Evolutionary conservation across 1,284 basidiomycete genomes (phyloP), one percentile per base, ranked within the genome.

Genomic region (Bjerkandera adusta): DNA sequence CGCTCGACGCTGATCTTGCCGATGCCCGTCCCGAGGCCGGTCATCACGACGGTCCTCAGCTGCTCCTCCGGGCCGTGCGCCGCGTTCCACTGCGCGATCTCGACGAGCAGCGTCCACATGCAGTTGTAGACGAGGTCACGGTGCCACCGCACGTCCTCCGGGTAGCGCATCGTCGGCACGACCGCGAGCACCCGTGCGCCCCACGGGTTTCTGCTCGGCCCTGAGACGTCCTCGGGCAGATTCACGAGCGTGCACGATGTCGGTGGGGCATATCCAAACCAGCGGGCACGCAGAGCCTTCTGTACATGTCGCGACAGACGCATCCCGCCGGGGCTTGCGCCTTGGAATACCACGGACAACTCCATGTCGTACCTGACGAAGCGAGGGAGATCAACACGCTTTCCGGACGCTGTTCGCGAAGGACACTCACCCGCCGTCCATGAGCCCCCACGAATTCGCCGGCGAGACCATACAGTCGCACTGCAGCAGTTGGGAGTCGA

Each of bases 101-200:
- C 51, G 18, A 47, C 52, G 7, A 56, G 52, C 26, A 59, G 48
- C 15, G 56, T 49, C 62, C 62, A 63, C 50, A 59, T 56, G 46
- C 56, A 56, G 34, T 60, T 60, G 57, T 60, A 60, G 35, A 55
- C 54, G 43, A 64, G 50, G 47, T 64, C 59, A 39, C 51, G 48
- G 50, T 64, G 42, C 62, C 61, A 64, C 6, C 21, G 13, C 10
- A 61, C 51, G n/a, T 40, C 36, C 29, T 42, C 34, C 2, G 61
- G 61, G 32, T 52, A 36, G 38, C 54, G 61, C 61, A 64, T 63
- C 2, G 60, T 61, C 12, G 60, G 61, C 33, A 55, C 54, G 26
- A 60, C 50, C 32, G 57, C 57, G 38, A 59, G 45, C 36, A 48
- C 48, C 20, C 40, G 39, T 18, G 52, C 54, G 16, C 35, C 45